Evolutionary conservation across 768 basidiomycete genomes (phyloP), one percentile per base, ranked within the genome.

Genomic region (Amanita phalloides): DNA sequence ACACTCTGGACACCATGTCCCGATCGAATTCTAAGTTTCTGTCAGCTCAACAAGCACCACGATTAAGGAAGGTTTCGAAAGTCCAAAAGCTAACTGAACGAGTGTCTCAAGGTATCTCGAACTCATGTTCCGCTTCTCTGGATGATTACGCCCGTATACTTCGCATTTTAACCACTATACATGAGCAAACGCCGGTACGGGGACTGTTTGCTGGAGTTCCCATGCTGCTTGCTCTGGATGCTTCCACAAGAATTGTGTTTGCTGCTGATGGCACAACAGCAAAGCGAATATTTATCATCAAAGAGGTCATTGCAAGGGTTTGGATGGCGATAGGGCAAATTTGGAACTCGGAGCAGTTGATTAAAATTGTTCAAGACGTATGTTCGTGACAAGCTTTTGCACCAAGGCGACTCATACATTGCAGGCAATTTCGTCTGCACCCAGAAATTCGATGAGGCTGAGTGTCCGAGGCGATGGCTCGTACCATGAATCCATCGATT

Each of bases 181-280:
- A 90, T 46, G 72, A 83, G 55, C 74, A 83, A 46, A 64, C 89
- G n/a, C 91, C 93, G 1, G 67, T 84, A 25, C 79, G 84, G 38
- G 86, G 82, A 2, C 58, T 95, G 37, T 66, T 92, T 14, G 80
- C 82, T 2, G 88, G 90, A 20, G 67, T 90, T 32, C 92, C 93
- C 4, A 92, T 96, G 89, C 65, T 96, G 25, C 62, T 90, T n/a
- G 82, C 87, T 1, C 64, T 95, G 46, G 79, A 88, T 51, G 64
- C 59, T 6, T 77, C 77, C 8, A 68, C 77, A 3, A 70, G 71
- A 32, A 58, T 71, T 25, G 70, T 71, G n/a, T 68, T 71, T 14
- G 60, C 61, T 9, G 65, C 68, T 30, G 71, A 77, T 54, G 49
- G 61, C 42, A 63, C 65, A n/a, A 62, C 61, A 25, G 61, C 66